phyloP scores from a whole-genome alignment of 2,329 filamentous ascomycete species.

The Pseudogymnoascus pannorum region DNA sequence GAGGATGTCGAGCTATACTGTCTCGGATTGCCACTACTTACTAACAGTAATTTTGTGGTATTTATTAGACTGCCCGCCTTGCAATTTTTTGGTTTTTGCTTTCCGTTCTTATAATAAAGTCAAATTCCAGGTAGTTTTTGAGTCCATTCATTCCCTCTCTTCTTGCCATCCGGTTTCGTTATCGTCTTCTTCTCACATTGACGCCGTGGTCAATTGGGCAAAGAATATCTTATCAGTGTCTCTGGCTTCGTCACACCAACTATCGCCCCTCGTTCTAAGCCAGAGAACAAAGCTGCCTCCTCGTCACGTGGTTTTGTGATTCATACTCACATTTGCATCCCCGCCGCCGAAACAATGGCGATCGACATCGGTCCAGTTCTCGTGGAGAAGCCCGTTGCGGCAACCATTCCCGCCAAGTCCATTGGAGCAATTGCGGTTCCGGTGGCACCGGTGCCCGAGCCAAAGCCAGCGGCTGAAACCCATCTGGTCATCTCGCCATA shows the following conservation, averaged over 20 bases:
- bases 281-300: neutral
- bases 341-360: neutral
- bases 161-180: neutral
- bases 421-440: neutral
- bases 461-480: constrained; percentile 14
- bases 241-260: neutral
- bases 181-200: neutral
- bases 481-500: constrained; percentile 70
- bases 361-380: neutral
- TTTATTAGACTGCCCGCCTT: constrained; percentile 5
- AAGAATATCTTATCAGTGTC: neutral
- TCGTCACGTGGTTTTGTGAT: neutral
- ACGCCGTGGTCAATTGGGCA: neutral
- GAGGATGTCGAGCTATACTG: constrained; percentile 1
- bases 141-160: constrained; percentile 5
- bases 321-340: neutral
- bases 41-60: neutral
- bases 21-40: constrained; percentile 7
- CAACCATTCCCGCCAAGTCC: neutral
- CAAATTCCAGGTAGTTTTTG: constrained; percentile 4
- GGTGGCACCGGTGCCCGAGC: neutral
- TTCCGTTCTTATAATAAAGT: neutral
- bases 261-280: neutral
- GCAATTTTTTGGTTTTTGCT: neutral
- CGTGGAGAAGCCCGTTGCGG: neutral